Conservation (phyloP, 78 protist genomes). For the Trichosphaerium sp. region DNA sequence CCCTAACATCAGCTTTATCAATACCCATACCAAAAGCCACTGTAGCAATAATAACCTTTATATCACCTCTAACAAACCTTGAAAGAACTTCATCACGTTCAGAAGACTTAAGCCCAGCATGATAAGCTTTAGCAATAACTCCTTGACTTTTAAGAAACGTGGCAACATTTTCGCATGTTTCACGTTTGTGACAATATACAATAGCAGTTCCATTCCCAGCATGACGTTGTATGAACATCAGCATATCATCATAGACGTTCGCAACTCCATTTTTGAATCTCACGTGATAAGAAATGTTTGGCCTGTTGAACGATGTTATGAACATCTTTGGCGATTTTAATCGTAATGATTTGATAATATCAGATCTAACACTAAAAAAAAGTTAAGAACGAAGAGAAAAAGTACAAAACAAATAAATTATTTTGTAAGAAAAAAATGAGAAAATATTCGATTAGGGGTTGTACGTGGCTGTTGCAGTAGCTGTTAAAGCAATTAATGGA, state of each 20-base stretch:
- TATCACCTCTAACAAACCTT: neutral
- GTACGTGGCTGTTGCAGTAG: no score
- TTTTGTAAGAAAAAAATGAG: no score
- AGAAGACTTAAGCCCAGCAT: constrained; percentile 5
- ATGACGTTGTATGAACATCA: neutral
- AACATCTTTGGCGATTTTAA: no score
- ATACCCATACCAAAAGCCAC: constrained; percentile 78
- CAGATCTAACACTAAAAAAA: no score
- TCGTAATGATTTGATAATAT: no score
- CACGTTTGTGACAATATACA: neutral
- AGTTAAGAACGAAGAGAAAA: no score
- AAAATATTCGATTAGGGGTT: no score
- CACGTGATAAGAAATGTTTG: neutral
- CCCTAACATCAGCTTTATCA: constrained; percentile 42
- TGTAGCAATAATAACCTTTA: constrained; percentile 38
- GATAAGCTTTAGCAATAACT: constrained; percentile 1
- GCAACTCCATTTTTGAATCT: neutral
- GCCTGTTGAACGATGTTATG: neutral
- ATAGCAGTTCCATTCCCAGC: neutral
- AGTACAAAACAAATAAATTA: no score
- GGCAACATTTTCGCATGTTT: neutral
- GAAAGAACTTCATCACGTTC: constrained; percentile 18
- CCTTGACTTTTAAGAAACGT: neutral
- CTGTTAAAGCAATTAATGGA: constrained; percentile 16
- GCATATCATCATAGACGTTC: neutral